Evolutionary conservation across 495 filamentous ascomycete species (phyloP).

Genomic region (Penicillium ucsense): DNA sequence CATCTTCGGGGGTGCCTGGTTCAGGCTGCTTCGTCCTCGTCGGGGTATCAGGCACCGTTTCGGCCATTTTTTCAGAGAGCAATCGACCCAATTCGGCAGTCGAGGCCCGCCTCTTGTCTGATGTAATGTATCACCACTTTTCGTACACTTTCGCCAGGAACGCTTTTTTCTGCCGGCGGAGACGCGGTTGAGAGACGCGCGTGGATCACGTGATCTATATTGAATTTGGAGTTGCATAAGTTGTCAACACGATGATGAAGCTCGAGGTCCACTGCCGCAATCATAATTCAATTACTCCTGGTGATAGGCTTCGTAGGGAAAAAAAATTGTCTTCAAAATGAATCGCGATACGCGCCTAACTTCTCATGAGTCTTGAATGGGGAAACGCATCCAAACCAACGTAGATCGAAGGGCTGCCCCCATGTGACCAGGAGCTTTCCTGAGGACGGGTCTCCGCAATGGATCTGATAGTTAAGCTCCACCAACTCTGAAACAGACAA

Average conservation of each 20-base stretch:
- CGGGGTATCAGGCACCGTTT: constrained; percentile 39
- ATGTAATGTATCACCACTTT: neutral
- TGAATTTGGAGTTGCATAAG: neutral
- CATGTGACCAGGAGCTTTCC: constrained; percentile 6
- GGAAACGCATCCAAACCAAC: too few relatives aligned
- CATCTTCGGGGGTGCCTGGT: constrained; percentile 24
- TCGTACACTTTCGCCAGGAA: constrained; percentile 4
- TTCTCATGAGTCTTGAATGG: too few relatives aligned
- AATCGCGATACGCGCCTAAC: too few relatives aligned
- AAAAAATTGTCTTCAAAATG: too few relatives aligned
- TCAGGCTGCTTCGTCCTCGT: constrained; percentile 37
- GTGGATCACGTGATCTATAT: constrained; percentile 17
- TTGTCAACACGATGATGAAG: too few relatives aligned
- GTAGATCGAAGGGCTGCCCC: neutral
- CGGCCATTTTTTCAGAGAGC: constrained; percentile 21
- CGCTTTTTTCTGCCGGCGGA: constrained; percentile 24
- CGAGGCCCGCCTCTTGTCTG: constrained; percentile 8
- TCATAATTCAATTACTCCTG: too few relatives aligned
- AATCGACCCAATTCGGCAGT: constrained; percentile 1
- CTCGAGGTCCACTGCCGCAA: too few relatives aligned
- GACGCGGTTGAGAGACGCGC: constrained; percentile 14
- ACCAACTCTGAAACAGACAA: neutral
- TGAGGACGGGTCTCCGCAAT: constrained; percentile 12
- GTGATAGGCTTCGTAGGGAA: too few relatives aligned
- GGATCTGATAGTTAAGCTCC: constrained; percentile 1